Base-by-base conservation (phyloP, 306 rosid species). In the Geum urbanum region DNA sequence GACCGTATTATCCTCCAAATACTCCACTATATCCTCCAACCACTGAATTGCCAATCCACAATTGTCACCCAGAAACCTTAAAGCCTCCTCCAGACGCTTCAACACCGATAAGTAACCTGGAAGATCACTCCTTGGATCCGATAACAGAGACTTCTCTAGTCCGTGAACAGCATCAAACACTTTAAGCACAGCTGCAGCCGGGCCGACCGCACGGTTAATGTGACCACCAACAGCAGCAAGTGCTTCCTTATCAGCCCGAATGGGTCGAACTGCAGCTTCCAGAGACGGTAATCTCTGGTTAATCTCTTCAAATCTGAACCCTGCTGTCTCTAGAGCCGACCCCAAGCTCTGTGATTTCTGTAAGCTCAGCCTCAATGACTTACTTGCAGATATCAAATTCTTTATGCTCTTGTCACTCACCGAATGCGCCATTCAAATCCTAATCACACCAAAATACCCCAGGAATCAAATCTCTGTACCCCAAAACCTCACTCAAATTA, bases 21-120 rank as follows among this genome's bases (percentile, higher is more conserved):
- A 95, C 96, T 95, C 99, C 44, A 95, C 91, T 65, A 95, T 95
- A 75, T 91, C 99, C 82, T 95, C 97, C 86, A 95, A 74, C 99
- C 99, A 95, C 53, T 95, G 97, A 74, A 86, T 86, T 37, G 97
- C 99, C 81, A 95, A 74, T 6, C 96, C 99, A 48, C 95, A 91
- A 54, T 91, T 95, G 47, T 89, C 96, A 13, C 91, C 95, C 82
- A 95, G 67, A 54, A 95, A 95, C 70, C 83, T 80, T 81, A 95
- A 73, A 32, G 99, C 99, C 92, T 95, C 99, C 73, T 89, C 85
- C 14, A 95, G 90, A 24, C 99, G 97, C 83, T 89, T 95, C 88
- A 91, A 66, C 62, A 95, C 95, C 0, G 99, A 81, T 75, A 95
- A 69, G 66, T 91, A 95, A 9, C 99, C 99, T 0, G 87, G 87